Percentiles rank a stretch among this genome's conserved stretches.
phyloP scores from a whole-genome alignment of 179 eudicot species.

The Carnegiea gigantea region DNA sequence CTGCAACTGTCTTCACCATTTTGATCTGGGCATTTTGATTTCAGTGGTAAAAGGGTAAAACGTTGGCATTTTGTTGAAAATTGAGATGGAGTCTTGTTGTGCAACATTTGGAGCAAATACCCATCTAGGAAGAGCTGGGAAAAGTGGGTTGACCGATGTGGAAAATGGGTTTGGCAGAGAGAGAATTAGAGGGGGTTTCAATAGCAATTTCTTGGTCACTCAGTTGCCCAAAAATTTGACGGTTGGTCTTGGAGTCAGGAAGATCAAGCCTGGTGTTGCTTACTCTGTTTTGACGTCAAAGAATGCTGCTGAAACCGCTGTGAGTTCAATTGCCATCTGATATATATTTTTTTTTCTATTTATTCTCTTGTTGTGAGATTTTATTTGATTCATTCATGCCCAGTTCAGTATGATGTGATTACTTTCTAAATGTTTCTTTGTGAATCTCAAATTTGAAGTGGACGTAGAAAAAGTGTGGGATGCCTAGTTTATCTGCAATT shows the following conservation, averaged over 20 bases:
- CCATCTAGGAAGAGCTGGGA: conserved; percentile 38
- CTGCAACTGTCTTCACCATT: conserved; percentile 15
- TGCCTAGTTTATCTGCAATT: neutral
- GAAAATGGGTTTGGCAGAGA: conserved; percentile 62
- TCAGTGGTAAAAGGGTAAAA: conserved; percentile 15
- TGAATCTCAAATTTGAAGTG: neutral
- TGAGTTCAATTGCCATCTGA: conserved; percentile 29
- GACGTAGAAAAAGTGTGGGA: neutral
- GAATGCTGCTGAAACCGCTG: conserved; percentile 57
- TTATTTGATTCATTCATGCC: neutral
- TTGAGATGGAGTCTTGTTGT: conserved; percentile 56
- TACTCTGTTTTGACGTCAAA: conserved; percentile 67
- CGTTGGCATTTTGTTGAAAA: neutral
- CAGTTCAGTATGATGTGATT: neutral
- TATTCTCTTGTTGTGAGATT: neutral
- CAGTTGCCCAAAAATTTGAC: conserved; percentile 43
- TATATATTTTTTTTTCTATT: neutral
- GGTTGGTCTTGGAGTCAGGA: conserved; percentile 38
- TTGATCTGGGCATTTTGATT: conserved; percentile 19
- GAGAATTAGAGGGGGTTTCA: conserved; percentile 50
- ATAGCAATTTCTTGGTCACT: conserved; percentile 38
- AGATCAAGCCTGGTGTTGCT: conserved; percentile 55
- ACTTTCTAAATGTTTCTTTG: neutral
- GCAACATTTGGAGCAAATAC: conserved; percentile 49
- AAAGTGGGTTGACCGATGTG: conserved; percentile 22